Conservation (phyloP, 2,329 filamentous ascomycete species). For the Clathrospora elynae region DNA sequence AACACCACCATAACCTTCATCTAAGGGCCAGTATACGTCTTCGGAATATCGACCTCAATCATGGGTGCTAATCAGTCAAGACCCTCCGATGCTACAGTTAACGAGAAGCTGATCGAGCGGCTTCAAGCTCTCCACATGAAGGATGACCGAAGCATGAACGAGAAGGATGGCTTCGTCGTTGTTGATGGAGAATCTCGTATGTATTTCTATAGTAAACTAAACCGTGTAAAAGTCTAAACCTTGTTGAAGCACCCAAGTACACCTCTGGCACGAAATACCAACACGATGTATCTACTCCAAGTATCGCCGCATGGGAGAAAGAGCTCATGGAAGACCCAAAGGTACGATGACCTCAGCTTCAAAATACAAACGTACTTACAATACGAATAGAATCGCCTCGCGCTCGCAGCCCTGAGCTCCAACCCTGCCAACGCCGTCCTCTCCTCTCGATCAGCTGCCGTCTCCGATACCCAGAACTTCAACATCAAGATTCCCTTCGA, state of each 20-base stretch:
- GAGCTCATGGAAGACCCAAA: conserved; percentile 67
- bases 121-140: conserved; percentile 54
- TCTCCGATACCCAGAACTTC: conserved; percentile 78
- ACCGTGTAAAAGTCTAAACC: conserved; percentile 3
- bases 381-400: conserved; percentile 67
- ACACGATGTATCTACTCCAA: conserved; percentile 56
- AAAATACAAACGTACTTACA: background rate
- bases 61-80: conserved; percentile 47
- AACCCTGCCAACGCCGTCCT: conserved; percentile 71
- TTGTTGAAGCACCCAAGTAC: conserved; percentile 30
- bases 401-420: conserved; percentile 72
- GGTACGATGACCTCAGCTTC: conserved; percentile 50
- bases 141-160: conserved; percentile 47
- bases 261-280: conserved; percentile 34
- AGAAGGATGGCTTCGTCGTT: conserved; percentile 61
- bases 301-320: conserved; percentile 64
- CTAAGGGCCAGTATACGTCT: background rate
- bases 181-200: conserved; percentile 54
- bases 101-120: conserved; percentile 50
- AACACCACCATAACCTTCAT: conserved; percentile 1
- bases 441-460: conserved; percentile 64
- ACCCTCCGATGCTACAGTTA: conserved; percentile 42
- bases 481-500: conserved; percentile 82
- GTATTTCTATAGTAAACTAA: conserved; percentile 8
- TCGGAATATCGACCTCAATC: conserved; percentile 4